phyloP scores from a whole-genome alignment of 495 filamentous ascomycete species.

The Chlorociboria aeruginascens region DNA sequence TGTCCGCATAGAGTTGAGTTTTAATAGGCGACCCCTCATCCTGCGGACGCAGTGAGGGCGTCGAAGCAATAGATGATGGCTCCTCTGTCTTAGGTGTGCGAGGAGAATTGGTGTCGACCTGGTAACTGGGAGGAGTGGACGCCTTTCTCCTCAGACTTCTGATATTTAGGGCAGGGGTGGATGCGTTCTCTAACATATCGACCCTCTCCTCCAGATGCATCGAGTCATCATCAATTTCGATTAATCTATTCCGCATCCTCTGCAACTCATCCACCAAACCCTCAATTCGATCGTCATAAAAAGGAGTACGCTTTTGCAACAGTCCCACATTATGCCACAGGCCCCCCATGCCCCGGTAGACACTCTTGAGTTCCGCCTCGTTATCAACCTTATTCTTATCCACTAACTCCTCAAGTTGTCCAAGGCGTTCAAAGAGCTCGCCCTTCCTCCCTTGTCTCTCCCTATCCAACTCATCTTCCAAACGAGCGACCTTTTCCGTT shows the following conservation, averaged over 20 bases:
- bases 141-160: slow-evolving; percentile 20
- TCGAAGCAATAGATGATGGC: not conserved
- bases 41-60: slow-evolving; percentile 5
- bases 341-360: slow-evolving; percentile 37
- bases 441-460: slow-evolving; percentile 27
- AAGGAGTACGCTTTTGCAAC: slow-evolving; percentile 27
- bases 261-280: slow-evolving; percentile 31
- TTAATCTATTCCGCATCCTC: slow-evolving; percentile 28
- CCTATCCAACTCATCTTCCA: slow-evolving; percentile 36
- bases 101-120: slow-evolving; percentile 3
- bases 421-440: slow-evolving; percentile 28
- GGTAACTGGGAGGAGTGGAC: slow-evolving; percentile 19
- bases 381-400: slow-evolving; percentile 37
- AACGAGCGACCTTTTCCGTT: slow-evolving; percentile 30
- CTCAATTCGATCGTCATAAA: slow-evolving; percentile 33
- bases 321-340: slow-evolving; percentile 37
- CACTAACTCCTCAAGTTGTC: slow-evolving; percentile 36
- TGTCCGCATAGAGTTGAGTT: slow-evolving; percentile 12
- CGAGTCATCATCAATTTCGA: slow-evolving; percentile 38
- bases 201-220: slow-evolving; percentile 39
- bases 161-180: slow-evolving; percentile 4
- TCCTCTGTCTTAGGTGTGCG: slow-evolving; percentile 14
- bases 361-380: slow-evolving; percentile 33
- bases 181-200: slow-evolving; percentile 31
- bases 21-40: slow-evolving; percentile 4